These are phyloP conservation scores for Mucor mucedo DNA, from an alignment of 371 early-diverging fungal species.

Conservation along the genomic window DNA sequence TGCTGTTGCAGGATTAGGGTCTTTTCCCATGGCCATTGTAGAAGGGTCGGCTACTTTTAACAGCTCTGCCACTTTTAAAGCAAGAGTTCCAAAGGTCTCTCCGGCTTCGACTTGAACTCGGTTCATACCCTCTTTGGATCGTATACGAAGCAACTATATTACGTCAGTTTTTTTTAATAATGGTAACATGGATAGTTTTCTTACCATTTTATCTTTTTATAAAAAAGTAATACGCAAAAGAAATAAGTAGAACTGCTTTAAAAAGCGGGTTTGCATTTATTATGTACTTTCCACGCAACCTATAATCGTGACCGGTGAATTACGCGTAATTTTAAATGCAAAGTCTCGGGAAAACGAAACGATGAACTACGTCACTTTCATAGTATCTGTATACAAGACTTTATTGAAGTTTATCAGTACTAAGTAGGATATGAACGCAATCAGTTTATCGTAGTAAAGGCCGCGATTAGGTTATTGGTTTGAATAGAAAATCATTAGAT, in stretches of 20 bases:
- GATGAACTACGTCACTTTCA: too few species aligned
- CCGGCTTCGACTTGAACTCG: constrained; percentile 73
- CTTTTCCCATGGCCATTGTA: constrained; percentile 57
- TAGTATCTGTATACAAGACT: too few species aligned
- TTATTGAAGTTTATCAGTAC: too few species aligned
- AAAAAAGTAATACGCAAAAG: not conserved
- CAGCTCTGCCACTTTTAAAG: constrained; percentile 58
- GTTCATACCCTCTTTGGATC: constrained; percentile 83
- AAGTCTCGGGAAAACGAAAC: not conserved
- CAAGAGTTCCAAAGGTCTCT: constrained; percentile 60
- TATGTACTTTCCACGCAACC: not conserved
- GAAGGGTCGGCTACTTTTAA: constrained; percentile 48
- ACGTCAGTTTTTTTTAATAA: too few species aligned
- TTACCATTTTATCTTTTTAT: not conserved
- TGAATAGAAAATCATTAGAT: not conserved
- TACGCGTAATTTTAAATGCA: constrained; percentile 2
- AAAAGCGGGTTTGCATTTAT: not conserved
- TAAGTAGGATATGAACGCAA: too few species aligned
- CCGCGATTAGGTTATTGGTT: too few species aligned
- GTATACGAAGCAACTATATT: constrained; percentile 75
- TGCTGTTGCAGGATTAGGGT: constrained; percentile 52
- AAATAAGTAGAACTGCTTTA: not conserved
- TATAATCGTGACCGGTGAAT: constrained; percentile 1
- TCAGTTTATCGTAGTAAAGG: too few species aligned
- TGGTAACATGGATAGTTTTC: not conserved